Conservation (phyloP, 768 basidiomycete species). For the Amanita brunnescens region DNA sequence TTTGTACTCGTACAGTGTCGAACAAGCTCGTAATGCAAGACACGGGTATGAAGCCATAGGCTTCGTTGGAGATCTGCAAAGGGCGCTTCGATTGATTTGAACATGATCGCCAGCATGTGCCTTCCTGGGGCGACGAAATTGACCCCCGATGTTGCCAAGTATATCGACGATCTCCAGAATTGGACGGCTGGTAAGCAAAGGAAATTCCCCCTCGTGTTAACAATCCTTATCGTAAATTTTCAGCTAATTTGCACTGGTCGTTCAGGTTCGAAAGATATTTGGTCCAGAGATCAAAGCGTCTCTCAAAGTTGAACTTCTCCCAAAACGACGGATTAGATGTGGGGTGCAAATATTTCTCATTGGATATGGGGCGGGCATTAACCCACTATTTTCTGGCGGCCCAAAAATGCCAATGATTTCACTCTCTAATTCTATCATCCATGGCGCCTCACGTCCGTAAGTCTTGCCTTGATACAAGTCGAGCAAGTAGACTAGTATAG, state of each 20-base stretch:
- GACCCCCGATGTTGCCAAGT: conserved; percentile 44
- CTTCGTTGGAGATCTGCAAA: conserved; percentile 53
- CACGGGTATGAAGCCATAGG: conserved; percentile 54
- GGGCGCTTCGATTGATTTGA: conserved; percentile 52
- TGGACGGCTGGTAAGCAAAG: conserved; percentile 40
- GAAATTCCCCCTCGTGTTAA: not conserved
- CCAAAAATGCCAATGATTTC: too few relatives aligned
- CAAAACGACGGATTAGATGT: conserved; percentile 4
- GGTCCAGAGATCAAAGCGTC: conserved; percentile 39
- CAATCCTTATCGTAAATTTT: not conserved
- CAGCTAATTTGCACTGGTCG: conserved; percentile 53
- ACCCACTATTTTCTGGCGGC: too few relatives aligned
- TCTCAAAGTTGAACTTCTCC: conserved; percentile 40
- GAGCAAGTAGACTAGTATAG: too few relatives aligned
- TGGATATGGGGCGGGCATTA: too few relatives aligned
- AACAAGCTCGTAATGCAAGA: conserved; percentile 58
- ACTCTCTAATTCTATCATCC: too few relatives aligned
- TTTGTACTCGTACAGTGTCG: conserved; percentile 67
- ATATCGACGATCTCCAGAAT: conserved; percentile 49
- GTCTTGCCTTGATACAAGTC: too few relatives aligned
- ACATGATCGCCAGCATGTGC: conserved; percentile 27
- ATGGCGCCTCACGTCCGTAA: too few relatives aligned
- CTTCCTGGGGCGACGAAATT: conserved; percentile 52
- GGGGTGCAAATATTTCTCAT: too few relatives aligned
- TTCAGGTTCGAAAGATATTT: conserved; percentile 56